These are phyloP conservation scores for Lactarius trivialis DNA, from an alignment of 768 basidiomycete species.

Conservation along the genomic window DNA sequence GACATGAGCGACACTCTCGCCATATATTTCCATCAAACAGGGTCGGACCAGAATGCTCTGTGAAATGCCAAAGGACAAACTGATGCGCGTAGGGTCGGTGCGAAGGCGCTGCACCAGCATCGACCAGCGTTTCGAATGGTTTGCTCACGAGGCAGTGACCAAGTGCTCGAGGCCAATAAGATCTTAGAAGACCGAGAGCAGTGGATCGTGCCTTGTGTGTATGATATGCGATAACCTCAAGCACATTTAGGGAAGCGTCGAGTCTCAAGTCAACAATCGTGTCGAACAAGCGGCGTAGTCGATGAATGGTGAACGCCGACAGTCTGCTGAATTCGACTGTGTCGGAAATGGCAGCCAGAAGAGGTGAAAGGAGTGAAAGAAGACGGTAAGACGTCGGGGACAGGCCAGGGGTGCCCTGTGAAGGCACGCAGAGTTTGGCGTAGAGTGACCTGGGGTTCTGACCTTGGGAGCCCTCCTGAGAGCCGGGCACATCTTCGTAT, in stretches of 20 bases:
- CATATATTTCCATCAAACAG: constrained; percentile 33
- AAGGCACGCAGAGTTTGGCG: constrained; percentile 26
- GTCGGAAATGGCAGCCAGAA: constrained; percentile 58
- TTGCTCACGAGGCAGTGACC: constrained; percentile 61
- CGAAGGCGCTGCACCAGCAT: constrained; percentile 25
- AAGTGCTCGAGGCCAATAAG: constrained; percentile 60
- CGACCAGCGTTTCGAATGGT: constrained; percentile 39
- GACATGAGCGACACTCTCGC: constrained; percentile 52
- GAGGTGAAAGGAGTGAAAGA: constrained; percentile 53
- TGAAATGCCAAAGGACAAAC: constrained; percentile 65
- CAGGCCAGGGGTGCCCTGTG: constrained; percentile 55
- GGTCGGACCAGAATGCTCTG: constrained; percentile 24
- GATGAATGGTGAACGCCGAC: constrained; percentile 36
- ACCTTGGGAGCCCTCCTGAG: constrained; percentile 24
- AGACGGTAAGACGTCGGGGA: constrained; percentile 49
- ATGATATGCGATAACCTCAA: constrained; percentile 67
- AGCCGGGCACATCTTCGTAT: constrained; percentile 2
- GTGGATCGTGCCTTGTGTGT: constrained; percentile 45
- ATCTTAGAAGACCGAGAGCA: constrained; percentile 50
- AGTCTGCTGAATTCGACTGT: constrained; percentile 38
- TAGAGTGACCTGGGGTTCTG: constrained; percentile 20
- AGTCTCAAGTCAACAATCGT: constrained; percentile 51
- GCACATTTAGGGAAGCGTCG: constrained; percentile 63
- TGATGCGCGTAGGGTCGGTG: constrained; percentile 50
- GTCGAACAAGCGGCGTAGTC: constrained; percentile 48